phyloP scores from a whole-genome alignment of 306 rosid genomes.

The Quercus gilva region DNA sequence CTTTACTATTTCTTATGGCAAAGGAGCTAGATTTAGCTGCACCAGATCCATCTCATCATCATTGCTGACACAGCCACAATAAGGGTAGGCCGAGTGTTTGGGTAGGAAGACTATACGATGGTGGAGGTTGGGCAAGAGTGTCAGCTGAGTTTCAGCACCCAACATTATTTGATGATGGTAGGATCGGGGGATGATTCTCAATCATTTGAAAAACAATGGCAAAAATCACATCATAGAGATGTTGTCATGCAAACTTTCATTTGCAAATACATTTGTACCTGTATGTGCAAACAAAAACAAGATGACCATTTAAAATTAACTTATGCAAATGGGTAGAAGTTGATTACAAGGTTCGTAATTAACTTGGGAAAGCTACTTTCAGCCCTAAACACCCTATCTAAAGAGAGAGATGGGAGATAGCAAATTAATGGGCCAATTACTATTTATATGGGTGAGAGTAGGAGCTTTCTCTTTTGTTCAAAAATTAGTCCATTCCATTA shows the following conservation, averaged over 20 bases:
- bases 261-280: neutral
- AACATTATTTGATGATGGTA: neutral
- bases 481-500: too few species aligned
- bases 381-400: too few species aligned
- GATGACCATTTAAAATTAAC: neutral
- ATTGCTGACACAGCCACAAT: slow-evolving; percentile 23
- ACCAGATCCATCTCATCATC: slow-evolving; percentile 17
- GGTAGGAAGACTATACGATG: neutral
- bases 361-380: too few species aligned
- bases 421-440: too few species aligned
- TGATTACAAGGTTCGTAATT: neutral
- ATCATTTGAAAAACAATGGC: neutral
- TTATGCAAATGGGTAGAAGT: neutral
- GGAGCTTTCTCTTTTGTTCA: too few species aligned
- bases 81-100: slow-evolving; percentile 9
- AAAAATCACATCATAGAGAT: neutral
- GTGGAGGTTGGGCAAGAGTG: neutral
- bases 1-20: neutral
- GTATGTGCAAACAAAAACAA: neutral
- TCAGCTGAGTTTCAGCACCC: neutral
- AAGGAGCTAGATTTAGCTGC: slow-evolving; percentile 4
- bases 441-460: too few species aligned
- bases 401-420: too few species aligned
- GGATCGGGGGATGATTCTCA: neutral
- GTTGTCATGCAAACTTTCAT: neutral